Conservation (phyloP, 148 eudicot genomes). For the Camellia sinensis region DNA sequence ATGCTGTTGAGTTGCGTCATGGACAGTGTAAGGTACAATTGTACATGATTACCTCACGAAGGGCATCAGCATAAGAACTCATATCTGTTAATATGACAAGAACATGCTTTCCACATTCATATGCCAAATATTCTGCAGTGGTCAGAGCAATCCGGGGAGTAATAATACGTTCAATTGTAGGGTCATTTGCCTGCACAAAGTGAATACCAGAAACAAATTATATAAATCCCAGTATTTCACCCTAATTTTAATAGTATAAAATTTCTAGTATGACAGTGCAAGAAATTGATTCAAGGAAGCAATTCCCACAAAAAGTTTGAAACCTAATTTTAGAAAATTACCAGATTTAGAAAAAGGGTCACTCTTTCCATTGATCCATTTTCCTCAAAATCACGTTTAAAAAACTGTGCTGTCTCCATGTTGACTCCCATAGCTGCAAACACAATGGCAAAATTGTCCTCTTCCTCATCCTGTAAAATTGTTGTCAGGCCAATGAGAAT, state of each 20-base stretch:
- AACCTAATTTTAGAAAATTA: slow-evolving; percentile 21
- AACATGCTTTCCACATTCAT: slow-evolving; percentile 99
- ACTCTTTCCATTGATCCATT: slow-evolving; percentile 99
- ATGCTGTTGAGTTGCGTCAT: not conserved
- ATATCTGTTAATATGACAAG: slow-evolving; percentile 97
- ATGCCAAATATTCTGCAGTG: slow-evolving; percentile 96
- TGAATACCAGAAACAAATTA: slow-evolving; percentile 9
- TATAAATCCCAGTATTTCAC: not conserved
- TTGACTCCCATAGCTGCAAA: slow-evolving; percentile 99
- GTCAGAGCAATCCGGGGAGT: slow-evolving; percentile 99
- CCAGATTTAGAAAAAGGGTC: slow-evolving; percentile 94
- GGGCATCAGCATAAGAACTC: slow-evolving; percentile 99
- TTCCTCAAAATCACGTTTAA: slow-evolving; percentile 99
- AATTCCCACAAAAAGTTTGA: not conserved
- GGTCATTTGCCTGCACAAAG: slow-evolving; percentile 85
- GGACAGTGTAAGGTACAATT: not conserved
- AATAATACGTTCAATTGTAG: slow-evolving; percentile 97
- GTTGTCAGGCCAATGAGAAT: not conserved
- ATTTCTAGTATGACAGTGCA: not conserved
- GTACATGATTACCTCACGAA: slow-evolving; percentile 79
- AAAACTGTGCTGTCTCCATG: slow-evolving; percentile 99
- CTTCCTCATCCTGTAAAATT: slow-evolving; percentile 57
- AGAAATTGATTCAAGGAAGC: not conserved
- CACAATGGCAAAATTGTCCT: slow-evolving; percentile 98
- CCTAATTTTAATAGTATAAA: not conserved